phyloP scores from a whole-genome alignment of 1,139 yeast species.

The Wickerhamomyces sp. region DNA sequence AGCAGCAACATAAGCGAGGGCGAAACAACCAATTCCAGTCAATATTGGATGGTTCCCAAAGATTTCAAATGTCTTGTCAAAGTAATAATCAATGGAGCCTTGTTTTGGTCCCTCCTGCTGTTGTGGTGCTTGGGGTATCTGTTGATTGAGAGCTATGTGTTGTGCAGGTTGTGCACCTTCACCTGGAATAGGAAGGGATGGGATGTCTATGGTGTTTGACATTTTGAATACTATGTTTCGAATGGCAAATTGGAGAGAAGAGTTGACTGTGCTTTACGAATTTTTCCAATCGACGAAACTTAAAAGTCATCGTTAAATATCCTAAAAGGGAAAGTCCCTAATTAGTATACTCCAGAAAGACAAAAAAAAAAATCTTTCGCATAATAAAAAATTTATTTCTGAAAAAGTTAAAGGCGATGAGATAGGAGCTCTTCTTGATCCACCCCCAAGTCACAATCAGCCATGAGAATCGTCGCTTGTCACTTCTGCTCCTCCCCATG shows the following conservation, averaged over 20 bases:
- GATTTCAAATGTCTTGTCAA: constrained; percentile 58
- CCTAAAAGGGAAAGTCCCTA: constrained; percentile 1
- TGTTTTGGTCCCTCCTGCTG: constrained; percentile 26
- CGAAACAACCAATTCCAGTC: constrained; percentile 65
- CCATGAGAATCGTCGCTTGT: constrained; percentile 90
- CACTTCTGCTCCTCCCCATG: constrained; percentile 98
- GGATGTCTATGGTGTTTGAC: constrained; percentile 47
- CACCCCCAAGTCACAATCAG: neutral
- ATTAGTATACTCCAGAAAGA: neutral
- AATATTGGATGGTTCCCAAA: constrained; percentile 75
- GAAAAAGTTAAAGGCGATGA: constrained; percentile 2
- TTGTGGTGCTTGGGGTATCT: constrained; percentile 11
- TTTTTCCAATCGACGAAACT: too few species aligned
- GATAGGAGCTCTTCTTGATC: neutral
- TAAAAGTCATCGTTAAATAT: too few species aligned
- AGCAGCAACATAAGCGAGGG: constrained; percentile 59
- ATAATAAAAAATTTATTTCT: neutral
- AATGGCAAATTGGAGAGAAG: too few species aligned
- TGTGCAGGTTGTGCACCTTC: constrained; percentile 28
- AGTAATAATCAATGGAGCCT: constrained; percentile 51
- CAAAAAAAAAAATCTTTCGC: constrained; percentile 2
- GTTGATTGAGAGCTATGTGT: constrained; percentile 17
- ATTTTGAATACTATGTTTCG: too few species aligned
- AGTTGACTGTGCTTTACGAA: too few species aligned
- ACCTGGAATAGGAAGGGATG: constrained; percentile 58